Conservation (phyloP, 805 yeast genomes). For the Metahyphopichia silvanorum region DNA sequence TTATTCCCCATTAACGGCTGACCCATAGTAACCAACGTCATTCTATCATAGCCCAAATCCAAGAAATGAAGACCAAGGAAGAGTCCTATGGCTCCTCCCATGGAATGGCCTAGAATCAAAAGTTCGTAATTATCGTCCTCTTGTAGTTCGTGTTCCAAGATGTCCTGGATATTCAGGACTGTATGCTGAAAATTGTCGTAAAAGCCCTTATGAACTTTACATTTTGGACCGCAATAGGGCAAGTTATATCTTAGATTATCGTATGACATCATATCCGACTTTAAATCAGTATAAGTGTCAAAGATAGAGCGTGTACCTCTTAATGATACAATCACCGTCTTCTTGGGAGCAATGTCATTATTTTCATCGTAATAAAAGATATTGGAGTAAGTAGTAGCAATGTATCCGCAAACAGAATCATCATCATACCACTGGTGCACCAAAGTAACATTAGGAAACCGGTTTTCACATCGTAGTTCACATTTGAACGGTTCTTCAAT, state of each 20-base stretch:
- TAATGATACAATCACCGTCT: slow-evolving; percentile 31
- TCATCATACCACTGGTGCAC: slow-evolving; percentile 40
- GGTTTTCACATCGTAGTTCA: slow-evolving; percentile 28
- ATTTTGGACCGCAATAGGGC: slow-evolving; percentile 26
- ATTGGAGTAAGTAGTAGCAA: slow-evolving; percentile 28
- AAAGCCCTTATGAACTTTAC: slow-evolving; percentile 40
- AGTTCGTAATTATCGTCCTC: slow-evolving; percentile 15
- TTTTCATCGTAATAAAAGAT: slow-evolving; percentile 16
- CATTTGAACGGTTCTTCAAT: slow-evolving; percentile 39
- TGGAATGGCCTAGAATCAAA: slow-evolving; percentile 27
- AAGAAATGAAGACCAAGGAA: slow-evolving; percentile 33
- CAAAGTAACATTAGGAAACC: slow-evolving; percentile 35
- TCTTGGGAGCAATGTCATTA: slow-evolving; percentile 8
- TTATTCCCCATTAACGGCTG: slow-evolving; percentile 43
- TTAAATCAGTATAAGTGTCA: slow-evolving; percentile 38
- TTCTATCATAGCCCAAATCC: slow-evolving; percentile 28
- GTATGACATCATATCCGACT: slow-evolving; percentile 32
- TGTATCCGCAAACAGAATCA: slow-evolving; percentile 37
- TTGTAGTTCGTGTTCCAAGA: slow-evolving; percentile 18
- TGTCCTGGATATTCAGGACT: slow-evolving; percentile 18
- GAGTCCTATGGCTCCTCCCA: slow-evolving; percentile 42
- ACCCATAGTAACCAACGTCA: slow-evolving; percentile 40
- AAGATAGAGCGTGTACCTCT: slow-evolving; percentile 42
- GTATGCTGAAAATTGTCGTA: slow-evolving; percentile 26
- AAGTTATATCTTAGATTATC: slow-evolving; percentile 16